Evolutionary conservation across 225 moss, liverwort and hornwort genomes (phyloP).

Genomic region (Ulota crispa): DNA sequence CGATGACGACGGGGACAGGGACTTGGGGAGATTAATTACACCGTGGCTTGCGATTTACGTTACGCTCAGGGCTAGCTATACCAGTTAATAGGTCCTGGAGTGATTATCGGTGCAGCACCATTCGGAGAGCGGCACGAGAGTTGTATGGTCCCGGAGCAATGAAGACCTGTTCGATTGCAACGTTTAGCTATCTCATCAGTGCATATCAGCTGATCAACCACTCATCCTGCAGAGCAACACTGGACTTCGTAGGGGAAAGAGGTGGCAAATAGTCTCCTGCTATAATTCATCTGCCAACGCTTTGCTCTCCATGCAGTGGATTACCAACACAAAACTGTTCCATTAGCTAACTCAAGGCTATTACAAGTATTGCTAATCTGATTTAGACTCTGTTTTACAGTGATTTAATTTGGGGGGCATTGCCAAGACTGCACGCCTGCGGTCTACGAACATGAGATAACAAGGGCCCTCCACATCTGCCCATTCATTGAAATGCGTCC

Average conservation of each 20-base stretch:
- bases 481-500: not conserved
- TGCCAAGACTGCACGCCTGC: not conserved
- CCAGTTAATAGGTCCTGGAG: not conserved
- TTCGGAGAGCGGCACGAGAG: not conserved
- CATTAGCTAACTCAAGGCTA: too few species aligned
- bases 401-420: too few species aligned
- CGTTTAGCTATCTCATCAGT: too few species aligned
- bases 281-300: not conserved
- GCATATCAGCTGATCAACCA: not conserved
- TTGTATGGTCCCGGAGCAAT: not conserved
- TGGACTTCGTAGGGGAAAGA: not conserved
- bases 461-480: too few species aligned
- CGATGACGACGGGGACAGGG: conserved; percentile 1
- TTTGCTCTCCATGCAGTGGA: not conserved
- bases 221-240: not conserved
- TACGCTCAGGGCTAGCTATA: not conserved
- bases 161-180: not conserved
- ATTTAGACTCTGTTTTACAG: too few species aligned
- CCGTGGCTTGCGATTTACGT: not conserved
- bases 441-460: not conserved
- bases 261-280: not conserved
- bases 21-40: not conserved
- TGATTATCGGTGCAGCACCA: not conserved
- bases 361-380: too few species aligned
- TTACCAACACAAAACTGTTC: not conserved